Percentiles rank a stretch among this genome's conserved stretches.
Evolutionary conservation across 2,329 filamentous ascomycete genomes (phyloP).

Genomic region (Aureobasidium sp.): DNA sequence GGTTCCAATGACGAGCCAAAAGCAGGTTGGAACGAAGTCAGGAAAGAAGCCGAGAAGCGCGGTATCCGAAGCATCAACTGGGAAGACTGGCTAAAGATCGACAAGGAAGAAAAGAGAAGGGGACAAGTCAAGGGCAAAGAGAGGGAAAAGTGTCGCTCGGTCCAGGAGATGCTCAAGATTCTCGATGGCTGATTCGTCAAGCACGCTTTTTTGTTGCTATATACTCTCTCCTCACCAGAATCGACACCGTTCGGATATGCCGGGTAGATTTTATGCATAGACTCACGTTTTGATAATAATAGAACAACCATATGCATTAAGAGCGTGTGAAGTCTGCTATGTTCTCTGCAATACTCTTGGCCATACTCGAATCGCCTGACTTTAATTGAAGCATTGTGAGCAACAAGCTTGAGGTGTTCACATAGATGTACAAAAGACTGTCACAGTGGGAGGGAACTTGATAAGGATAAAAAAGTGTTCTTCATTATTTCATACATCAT

Average conservation of each 20-base stretch:
- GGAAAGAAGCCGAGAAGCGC: conserved; percentile 48
- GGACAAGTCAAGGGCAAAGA: conserved; percentile 66
- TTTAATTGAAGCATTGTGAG: no score
- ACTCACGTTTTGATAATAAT: no score
- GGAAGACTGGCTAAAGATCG: conserved; percentile 81
- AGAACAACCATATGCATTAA: no score
- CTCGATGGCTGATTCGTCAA: conserved; percentile 27
- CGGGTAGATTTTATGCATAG: no score
- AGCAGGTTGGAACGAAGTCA: conserved; percentile 72
- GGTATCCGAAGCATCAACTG: conserved; percentile 64
- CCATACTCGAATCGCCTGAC: no score
- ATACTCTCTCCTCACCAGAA: not conserved
- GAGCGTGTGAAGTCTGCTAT: no score
- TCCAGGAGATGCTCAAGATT: conserved; percentile 52
- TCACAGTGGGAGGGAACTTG: no score
- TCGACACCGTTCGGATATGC: no score
- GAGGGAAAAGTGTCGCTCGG: conserved; percentile 59
- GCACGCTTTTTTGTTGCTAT: no score
- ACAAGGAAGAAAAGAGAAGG: conserved; percentile 63
- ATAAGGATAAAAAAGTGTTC: not conserved
- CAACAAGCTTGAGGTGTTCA: no score
- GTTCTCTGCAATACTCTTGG: no score
- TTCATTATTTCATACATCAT: not conserved
- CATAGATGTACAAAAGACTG: no score
- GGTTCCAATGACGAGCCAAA: conserved; percentile 30